Evolutionary conservation across 2,329 filamentous ascomycete species (phyloP), one percentile per base, ranked within the genome.

Genomic region (Cercospora nicotianae): DNA sequence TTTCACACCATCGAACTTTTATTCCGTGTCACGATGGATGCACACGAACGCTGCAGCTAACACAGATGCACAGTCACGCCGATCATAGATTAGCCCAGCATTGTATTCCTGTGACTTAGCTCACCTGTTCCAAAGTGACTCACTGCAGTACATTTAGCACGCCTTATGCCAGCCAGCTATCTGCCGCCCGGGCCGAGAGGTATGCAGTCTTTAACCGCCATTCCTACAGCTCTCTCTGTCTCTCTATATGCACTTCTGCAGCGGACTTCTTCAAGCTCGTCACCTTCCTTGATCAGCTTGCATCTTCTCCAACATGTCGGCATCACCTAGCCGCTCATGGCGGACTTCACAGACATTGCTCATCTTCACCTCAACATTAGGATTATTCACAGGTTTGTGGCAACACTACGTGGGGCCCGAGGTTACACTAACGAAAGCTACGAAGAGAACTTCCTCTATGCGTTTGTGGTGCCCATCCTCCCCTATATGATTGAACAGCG

Each of bases 401-500:
- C 9, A 26, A 26, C 26, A 6, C 12, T 20, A 3, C 13, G 18
- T 51, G 5, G 31, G 5, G 20, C 12, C 55, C 26, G 13, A 20
- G 16, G n/a, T 31, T 23, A 10, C 42, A 20, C 62, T 69, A 36
- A 67, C 18, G 33, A 53, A 9, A 30, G 13, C 26, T 12, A 18
- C 9, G 18, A 31, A 71, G 69, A 71, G 51, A 70, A 68, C 48
- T 72, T 72, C 53, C 63, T 72, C 16, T 72, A 72, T 48, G 68
- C 65, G 45, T 70, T 70, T 60, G 60, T 70, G 3, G 68, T 72
- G 4, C 70, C 70, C 1, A 69, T 72, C 3, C 30, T 72, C 2
- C 65, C 69, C 16, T 72, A 72, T 48, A 72, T 72, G 70, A 65
- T 72, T 13, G 70, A 72, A 62, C 39, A 23, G 2, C 67, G 70